phyloP scores from a whole-genome alignment of 2,329 filamentous ascomycete species.

The Pseudopithomyces maydicus region DNA sequence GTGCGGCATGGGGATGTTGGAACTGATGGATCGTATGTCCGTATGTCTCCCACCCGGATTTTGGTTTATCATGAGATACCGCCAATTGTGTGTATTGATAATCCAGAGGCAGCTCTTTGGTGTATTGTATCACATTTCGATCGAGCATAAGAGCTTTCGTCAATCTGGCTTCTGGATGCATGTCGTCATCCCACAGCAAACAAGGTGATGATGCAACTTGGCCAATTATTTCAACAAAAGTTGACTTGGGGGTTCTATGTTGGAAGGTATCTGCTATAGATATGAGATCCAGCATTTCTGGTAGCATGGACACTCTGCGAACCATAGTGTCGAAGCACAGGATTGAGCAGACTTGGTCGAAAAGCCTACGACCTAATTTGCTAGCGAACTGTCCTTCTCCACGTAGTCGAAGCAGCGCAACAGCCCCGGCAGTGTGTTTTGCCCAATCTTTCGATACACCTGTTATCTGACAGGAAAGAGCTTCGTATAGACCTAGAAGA shows the following conservation, averaged over 20 bases:
- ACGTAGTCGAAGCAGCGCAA: slow-evolving; percentile 18
- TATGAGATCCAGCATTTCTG: slow-evolving; percentile 12
- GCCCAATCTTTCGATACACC: slow-evolving; percentile 19
- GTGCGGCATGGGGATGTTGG: slow-evolving; percentile 11
- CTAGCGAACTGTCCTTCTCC: slow-evolving; percentile 16
- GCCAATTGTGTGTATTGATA: slow-evolving; percentile 11
- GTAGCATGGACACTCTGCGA: slow-evolving; percentile 8
- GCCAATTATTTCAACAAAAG: slow-evolving; percentile 6
- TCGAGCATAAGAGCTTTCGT: slow-evolving; percentile 10
- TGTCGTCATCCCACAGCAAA: slow-evolving; percentile 1
- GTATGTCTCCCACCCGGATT: background rate
- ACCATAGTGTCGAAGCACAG: slow-evolving; percentile 16
- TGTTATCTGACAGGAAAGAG: slow-evolving; percentile 13
- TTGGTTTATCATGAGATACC: background rate
- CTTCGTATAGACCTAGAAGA: slow-evolving; percentile 21
- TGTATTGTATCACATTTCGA: slow-evolving; percentile 5
- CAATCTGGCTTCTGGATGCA: slow-evolving; percentile 8
- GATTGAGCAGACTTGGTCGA: slow-evolving; percentile 20
- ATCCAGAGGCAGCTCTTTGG: background rate
- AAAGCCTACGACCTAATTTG: slow-evolving; percentile 17
- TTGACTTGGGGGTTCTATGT: slow-evolving; percentile 4
- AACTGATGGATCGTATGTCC: slow-evolving; percentile 11
- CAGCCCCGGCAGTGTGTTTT: slow-evolving; percentile 19
- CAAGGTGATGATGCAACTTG: slow-evolving; percentile 10
- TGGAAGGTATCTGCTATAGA: slow-evolving; percentile 1